Conservation (phyloP, 2,329 filamentous ascomycete species). For the Parafenestella ontariensis region DNA sequence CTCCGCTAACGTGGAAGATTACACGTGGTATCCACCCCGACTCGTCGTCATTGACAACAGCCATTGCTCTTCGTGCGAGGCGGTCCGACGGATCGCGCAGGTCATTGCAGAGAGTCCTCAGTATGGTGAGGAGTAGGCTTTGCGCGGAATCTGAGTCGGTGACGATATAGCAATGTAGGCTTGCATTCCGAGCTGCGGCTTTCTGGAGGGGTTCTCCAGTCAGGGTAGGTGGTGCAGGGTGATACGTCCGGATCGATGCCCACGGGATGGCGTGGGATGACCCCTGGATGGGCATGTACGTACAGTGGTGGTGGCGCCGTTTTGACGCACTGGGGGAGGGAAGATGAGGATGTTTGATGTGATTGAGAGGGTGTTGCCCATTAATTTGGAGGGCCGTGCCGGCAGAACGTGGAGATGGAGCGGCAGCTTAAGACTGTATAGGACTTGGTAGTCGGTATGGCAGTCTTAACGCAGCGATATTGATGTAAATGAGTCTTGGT, state of each 20-base stretch:
- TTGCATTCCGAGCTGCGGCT: neutral
- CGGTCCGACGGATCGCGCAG: no score
- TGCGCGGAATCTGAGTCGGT: neutral
- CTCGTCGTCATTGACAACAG: neutral
- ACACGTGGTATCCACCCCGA: neutral
- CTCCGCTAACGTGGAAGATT: neutral
- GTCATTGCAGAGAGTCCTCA: no score
- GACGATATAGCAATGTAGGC: neutral
- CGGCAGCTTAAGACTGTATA: no score
- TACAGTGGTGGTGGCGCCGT: neutral
- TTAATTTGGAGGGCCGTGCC: no score
- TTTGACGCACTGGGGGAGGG: neutral
- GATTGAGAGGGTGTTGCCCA: conserved; percentile 8
- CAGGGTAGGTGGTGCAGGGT: neutral
- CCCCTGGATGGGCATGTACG: neutral
- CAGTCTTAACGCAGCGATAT: neutral
- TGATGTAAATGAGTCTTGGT: neutral
- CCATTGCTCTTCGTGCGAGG: no score
- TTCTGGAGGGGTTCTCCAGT: neutral
- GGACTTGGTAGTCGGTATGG: neutral
- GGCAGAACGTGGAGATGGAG: no score
- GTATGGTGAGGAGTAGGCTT: no score
- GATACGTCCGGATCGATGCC: neutral
- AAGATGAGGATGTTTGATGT: neutral
- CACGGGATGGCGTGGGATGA: neutral